phyloP scores from a whole-genome alignment of 129 eudicot genomes.

The Calendula officinalis region DNA sequence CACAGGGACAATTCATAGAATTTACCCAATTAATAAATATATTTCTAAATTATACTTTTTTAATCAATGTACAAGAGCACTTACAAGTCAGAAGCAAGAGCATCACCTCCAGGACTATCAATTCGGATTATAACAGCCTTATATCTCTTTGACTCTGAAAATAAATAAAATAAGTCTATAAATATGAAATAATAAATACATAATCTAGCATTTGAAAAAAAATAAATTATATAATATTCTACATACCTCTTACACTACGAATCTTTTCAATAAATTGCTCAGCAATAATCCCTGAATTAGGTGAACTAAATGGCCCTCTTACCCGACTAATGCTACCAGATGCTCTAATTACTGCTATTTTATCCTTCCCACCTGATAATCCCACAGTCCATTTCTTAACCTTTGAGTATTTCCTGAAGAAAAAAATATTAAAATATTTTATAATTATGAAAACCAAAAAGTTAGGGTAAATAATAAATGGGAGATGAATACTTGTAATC shows the following conservation, averaged over 20 bases:
- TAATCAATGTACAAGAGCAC: constrained; percentile 31
- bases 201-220: constrained; percentile 2
- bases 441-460: constrained; percentile 17
- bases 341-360: constrained; percentile 89
- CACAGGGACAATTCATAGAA: no score
- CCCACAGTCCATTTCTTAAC: constrained; percentile 87
- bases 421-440: not conserved
- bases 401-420: constrained; percentile 69
- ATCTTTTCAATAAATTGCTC: constrained; percentile 89
- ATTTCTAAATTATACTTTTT: not conserved
- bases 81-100: constrained; percentile 96
- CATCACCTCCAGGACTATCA: constrained; percentile 98
- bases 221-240: not conserved
- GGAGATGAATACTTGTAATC: constrained; percentile 69
- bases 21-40: no score
- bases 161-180: constrained; percentile 19
- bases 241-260: constrained; percentile 68
- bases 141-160: constrained; percentile 71
- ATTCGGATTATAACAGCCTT: constrained; percentile 84
- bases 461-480: constrained; percentile 3
- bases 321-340: constrained; percentile 88
- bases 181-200: constrained; percentile 11
- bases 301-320: constrained; percentile 54
- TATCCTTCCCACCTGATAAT: constrained; percentile 70
- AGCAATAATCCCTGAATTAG: constrained; percentile 72